Evolutionary conservation across 2,329 filamentous ascomycete genomes (phyloP).

Genomic region (Aspergillus aculeatinus): DNA sequence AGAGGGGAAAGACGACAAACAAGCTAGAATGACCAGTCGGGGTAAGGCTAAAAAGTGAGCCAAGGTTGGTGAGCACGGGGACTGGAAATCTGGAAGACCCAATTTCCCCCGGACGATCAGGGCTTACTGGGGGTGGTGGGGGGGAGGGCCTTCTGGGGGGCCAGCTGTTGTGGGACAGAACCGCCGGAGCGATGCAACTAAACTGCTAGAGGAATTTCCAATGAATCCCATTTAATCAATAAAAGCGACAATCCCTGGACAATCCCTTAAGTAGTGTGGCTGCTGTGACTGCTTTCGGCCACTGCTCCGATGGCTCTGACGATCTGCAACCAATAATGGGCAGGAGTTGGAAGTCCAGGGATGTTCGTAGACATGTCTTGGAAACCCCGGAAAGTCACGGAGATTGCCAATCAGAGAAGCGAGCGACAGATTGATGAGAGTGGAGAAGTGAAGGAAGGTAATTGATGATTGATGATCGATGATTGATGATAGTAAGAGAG

Average conservation of each 20-base stretch:
- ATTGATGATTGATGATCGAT: not conserved
- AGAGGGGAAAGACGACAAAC: not conserved
- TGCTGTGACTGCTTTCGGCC: conserved; percentile 11
- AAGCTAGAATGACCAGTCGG: not conserved
- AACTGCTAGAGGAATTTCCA: not conserved
- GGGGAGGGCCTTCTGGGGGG: not conserved
- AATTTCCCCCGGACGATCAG: conserved; percentile 10
- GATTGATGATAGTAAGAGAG: not conserved
- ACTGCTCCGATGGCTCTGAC: conserved; percentile 6
- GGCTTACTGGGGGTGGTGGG: not conserved
- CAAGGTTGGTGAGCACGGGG: not conserved
- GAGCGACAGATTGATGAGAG: too few species aligned
- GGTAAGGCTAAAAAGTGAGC: not conserved
- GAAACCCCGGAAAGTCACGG: not conserved
- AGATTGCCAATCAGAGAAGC: not conserved
- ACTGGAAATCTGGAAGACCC: not conserved
- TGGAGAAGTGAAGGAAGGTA: not conserved
- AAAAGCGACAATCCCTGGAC: not conserved
- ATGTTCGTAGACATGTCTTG: not conserved
- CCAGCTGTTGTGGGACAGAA: not conserved
- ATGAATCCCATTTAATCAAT: not conserved
- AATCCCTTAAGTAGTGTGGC: not conserved
- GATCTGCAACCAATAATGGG: not conserved
- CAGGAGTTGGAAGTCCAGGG: not conserved
- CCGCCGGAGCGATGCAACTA: not conserved